Conservation (phyloP, 441 rosid genomes). For the Lepidium campestre region DNA sequence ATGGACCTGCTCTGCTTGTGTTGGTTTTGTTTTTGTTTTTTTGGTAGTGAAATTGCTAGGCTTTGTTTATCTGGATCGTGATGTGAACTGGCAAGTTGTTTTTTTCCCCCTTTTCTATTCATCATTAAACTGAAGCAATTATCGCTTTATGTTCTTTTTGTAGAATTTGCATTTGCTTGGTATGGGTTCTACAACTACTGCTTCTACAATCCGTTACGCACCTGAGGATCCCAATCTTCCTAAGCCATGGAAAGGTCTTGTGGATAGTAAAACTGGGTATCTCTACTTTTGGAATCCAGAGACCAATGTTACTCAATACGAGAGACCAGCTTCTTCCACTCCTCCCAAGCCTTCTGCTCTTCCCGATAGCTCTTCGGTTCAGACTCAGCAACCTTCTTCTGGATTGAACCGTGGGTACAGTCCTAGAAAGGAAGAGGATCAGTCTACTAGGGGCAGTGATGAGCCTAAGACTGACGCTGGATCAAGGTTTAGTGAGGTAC, state of each 20-base stretch:
- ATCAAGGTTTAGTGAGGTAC: slow-evolving; percentile 52
- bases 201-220: slow-evolving; percentile 64
- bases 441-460: slow-evolving; percentile 33
- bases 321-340: slow-evolving; percentile 44
- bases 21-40: neutral
- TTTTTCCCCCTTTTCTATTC: neutral
- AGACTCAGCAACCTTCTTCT: slow-evolving; percentile 46
- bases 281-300: slow-evolving; percentile 91
- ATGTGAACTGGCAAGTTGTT: neutral
- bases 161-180: neutral
- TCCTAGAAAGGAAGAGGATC: slow-evolving; percentile 50
- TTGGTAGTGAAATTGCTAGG: no score
- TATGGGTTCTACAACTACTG: slow-evolving; percentile 73
- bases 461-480: slow-evolving; percentile 43
- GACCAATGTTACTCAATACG: slow-evolving; percentile 88
- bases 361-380: slow-evolving; percentile 49
- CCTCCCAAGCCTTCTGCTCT: slow-evolving; percentile 32
- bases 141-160: neutral
- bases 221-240: slow-evolving; percentile 90
- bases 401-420: slow-evolving; percentile 29
- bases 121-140: neutral
- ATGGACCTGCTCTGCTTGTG: neutral
- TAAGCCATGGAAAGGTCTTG: slow-evolving; percentile 90
- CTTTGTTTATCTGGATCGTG: neutral
- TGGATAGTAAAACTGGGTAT: slow-evolving; percentile 79